Percentiles rank a stretch among this genome's conserved stretches.
Evolutionary conservation across 2,329 filamentous ascomycete genomes (phyloP).

Genomic region (Dothistroma septosporum): DNA sequence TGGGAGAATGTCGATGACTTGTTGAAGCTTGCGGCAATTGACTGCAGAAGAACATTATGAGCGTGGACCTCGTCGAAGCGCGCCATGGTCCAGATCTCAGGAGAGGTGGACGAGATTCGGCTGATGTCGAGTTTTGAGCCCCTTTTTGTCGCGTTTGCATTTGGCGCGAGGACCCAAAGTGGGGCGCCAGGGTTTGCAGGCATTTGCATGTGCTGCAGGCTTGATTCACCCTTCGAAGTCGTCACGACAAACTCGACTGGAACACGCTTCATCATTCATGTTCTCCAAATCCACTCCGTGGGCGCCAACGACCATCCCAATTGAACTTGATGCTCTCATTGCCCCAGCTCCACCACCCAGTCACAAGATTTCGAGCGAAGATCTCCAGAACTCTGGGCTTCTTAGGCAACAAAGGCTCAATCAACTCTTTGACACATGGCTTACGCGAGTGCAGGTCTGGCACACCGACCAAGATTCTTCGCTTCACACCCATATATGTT

Average conservation of each 20-base stretch:
- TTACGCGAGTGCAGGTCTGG: slow-evolving; percentile 77
- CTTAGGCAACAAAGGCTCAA: slow-evolving; percentile 51
- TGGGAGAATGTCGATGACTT: background rate
- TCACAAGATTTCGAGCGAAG: slow-evolving; percentile 69
- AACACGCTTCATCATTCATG: no score
- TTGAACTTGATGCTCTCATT: slow-evolving; percentile 70
- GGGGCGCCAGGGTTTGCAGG: background rate
- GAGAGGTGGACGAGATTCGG: no score
- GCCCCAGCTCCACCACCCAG: slow-evolving; percentile 76
- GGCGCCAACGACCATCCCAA: slow-evolving; percentile 49
- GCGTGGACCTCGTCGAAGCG: background rate
- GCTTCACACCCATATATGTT: slow-evolving; percentile 32
- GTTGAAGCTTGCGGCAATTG: background rate
- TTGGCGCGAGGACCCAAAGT: background rate
- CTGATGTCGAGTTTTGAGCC: no score
- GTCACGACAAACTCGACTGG: no score
- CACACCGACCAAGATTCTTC: slow-evolving; percentile 62
- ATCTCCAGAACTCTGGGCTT: slow-evolving; percentile 64
- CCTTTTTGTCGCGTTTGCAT: no score
- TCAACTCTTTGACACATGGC: slow-evolving; percentile 62
- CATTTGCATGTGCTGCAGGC: background rate
- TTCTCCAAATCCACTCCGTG: no score
- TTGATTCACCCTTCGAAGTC: background rate
- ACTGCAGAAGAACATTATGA: background rate
- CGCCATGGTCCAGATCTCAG: no score